phyloP scores from a whole-genome alignment of 2,329 filamentous ascomycete species.

The Aspergillus ochraceoroseus region DNA sequence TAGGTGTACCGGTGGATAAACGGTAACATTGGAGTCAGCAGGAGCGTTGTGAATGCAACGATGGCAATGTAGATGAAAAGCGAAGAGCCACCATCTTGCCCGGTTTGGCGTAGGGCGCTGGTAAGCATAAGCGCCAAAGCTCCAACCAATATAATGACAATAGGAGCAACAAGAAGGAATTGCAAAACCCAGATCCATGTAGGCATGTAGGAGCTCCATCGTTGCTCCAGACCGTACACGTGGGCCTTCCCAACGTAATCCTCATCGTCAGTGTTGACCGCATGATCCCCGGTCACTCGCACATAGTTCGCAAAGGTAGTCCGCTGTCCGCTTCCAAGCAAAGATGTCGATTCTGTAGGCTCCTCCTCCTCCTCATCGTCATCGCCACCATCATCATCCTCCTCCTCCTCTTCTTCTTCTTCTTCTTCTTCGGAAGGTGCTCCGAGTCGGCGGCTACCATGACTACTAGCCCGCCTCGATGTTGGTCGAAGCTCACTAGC shows the following conservation, averaged over 20 bases:
- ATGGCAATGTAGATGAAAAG: constrained; percentile 68
- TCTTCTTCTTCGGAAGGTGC: constrained; percentile 43
- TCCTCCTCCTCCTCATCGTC: constrained; percentile 39
- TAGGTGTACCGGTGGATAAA: constrained; percentile 83
- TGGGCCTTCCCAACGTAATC: constrained; percentile 30
- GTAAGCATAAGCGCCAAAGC: constrained; percentile 71
- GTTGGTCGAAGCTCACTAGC: constrained; percentile 53
- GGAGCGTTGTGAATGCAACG: constrained; percentile 61
- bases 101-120: constrained; percentile 71
- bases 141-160: constrained; percentile 69
- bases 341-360: constrained; percentile 53
- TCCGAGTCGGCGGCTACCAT: constrained; percentile 43
- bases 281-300: constrained; percentile 31
- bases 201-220: constrained; percentile 75
- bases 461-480: constrained; percentile 34
- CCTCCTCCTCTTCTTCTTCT: constrained; percentile 22
- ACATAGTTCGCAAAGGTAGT: constrained; percentile 55
- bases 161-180: constrained; percentile 71
- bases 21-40: constrained; percentile 71
- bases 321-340: constrained; percentile 48
- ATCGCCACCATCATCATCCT: constrained; percentile 36
- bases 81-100: constrained; percentile 71
- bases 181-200: constrained; percentile 85
- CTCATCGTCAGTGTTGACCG: constrained; percentile 26
- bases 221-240: constrained; percentile 68